Evolutionary conservation across 2,329 filamentous ascomycete species (phyloP).

Genomic region (Fusarium ambrosium): DNA sequence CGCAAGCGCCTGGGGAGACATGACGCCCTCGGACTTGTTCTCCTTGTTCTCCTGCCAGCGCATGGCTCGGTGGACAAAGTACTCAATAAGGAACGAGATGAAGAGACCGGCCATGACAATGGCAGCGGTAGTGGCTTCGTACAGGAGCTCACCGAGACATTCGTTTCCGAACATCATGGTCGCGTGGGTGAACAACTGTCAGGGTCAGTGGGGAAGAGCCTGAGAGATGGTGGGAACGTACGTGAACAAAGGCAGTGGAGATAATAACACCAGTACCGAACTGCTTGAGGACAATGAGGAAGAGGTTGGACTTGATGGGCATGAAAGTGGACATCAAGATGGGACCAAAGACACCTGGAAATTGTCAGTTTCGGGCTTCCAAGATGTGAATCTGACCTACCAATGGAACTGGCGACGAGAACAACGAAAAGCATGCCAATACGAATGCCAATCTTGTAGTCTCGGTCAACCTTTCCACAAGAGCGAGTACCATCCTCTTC

Average conservation of each 20-base stretch:
- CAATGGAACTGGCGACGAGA: conserved; percentile 75
- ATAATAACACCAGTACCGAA: conserved; percentile 81
- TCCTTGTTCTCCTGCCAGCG: conserved; percentile 50
- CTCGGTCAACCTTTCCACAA: conserved; percentile 61
- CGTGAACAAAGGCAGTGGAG: conserved; percentile 78
- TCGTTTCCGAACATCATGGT: conserved; percentile 78
- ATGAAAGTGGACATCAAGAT: conserved; percentile 72
- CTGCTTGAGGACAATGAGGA: conserved; percentile 77
- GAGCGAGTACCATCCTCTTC: conserved; percentile 48
- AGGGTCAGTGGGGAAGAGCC: background rate
- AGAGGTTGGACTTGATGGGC: conserved; percentile 60
- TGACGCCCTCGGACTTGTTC: conserved; percentile 9
- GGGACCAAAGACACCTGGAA: conserved; percentile 72
- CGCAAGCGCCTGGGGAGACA: conserved; percentile 44
- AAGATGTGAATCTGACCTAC: conserved; percentile 49
- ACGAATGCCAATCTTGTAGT: conserved; percentile 78
- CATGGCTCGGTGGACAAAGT: conserved; percentile 71
- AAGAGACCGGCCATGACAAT: conserved; percentile 82
- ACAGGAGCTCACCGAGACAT: conserved; percentile 74
- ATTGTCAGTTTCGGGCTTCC: background rate
- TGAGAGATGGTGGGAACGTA: conserved; percentile 48
- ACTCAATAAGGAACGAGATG: conserved; percentile 79
- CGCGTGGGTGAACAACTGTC: conserved; percentile 78
- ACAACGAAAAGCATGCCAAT: conserved; percentile 82
- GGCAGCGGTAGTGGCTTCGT: conserved; percentile 77